Evolutionary conservation across 2,329 filamentous ascomycete species (phyloP).

Genomic region (Fusarium gaditjirri): DNA sequence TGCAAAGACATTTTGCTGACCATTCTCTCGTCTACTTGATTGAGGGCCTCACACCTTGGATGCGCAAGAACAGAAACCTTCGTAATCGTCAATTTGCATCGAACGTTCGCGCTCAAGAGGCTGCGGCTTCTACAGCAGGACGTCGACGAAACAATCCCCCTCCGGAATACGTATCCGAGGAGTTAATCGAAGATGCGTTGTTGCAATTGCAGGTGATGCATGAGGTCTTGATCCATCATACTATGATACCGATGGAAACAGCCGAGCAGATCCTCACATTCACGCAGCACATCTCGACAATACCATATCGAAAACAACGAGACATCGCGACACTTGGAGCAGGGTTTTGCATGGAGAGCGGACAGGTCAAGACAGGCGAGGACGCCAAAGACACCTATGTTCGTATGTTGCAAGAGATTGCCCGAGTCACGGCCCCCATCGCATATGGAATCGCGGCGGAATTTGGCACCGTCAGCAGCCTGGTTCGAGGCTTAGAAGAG

Average conservation of each 20-base stretch:
- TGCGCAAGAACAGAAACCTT: constrained; percentile 73
- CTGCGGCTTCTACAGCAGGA: constrained; percentile 42
- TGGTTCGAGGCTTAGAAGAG: constrained; percentile 68
- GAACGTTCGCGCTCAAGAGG: constrained; percentile 64
- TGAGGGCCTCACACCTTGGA: constrained; percentile 73
- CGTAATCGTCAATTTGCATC: constrained; percentile 75
- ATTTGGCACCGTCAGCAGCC: constrained; percentile 66
- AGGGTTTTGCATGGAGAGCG: constrained; percentile 81
- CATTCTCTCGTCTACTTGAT: constrained; percentile 75
- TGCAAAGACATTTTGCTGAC: constrained; percentile 64
- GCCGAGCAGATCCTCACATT: constrained; percentile 79
- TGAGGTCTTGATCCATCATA: constrained; percentile 76
- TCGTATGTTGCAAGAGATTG: constrained; percentile 80
- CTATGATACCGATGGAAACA: constrained; percentile 67
- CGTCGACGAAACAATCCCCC: constrained; percentile 53
- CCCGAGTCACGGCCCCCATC: constrained; percentile 75
- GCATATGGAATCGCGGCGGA: constrained; percentile 74
- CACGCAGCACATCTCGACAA: constrained; percentile 81
- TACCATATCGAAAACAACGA: constrained; percentile 72
- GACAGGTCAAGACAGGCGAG: constrained; percentile 78
- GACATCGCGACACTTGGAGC: constrained; percentile 63
- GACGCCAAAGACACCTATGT: constrained; percentile 74
- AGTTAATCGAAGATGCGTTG: constrained; percentile 75
- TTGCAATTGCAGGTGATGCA: constrained; percentile 76
- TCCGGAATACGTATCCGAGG: constrained; percentile 70